phyloP scores from a whole-genome alignment of 495 filamentous ascomycete species.

The Neurospora sp. region DNA sequence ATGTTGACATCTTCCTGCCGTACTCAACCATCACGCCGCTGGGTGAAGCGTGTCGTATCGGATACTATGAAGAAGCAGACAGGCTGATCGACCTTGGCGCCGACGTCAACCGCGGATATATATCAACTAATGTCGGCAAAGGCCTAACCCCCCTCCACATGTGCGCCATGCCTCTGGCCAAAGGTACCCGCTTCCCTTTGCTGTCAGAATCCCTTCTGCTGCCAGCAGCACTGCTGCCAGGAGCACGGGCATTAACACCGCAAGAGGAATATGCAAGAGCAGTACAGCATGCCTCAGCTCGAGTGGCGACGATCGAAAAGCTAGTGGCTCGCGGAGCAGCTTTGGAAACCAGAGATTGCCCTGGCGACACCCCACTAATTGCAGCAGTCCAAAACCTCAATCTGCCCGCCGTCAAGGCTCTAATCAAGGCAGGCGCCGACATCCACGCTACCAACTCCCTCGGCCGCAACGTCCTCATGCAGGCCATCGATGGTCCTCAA shows the following conservation, averaged over 20 bases:
- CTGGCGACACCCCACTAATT: constrained; percentile 22
- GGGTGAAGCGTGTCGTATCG: constrained; percentile 25
- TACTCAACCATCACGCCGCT: constrained; percentile 25
- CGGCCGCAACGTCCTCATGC: constrained; percentile 10
- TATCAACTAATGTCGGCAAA: constrained; percentile 4
- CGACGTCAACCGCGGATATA: constrained; percentile 16
- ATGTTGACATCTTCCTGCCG: constrained; percentile 20
- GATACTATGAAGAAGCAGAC: constrained; percentile 21
- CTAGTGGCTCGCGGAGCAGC: constrained; percentile 21
- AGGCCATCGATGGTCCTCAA: constrained; percentile 11
- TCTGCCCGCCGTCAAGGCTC: constrained; percentile 9
- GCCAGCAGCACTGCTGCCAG: no score
- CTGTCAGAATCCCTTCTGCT: no score
- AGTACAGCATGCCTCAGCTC: not conserved
- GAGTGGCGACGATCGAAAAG: constrained; percentile 18
- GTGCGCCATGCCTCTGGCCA: constrained; percentile 23
- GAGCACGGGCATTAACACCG: no score
- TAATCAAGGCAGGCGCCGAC: constrained; percentile 13
- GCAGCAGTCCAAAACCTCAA: constrained; percentile 16
- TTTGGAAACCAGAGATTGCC: constrained; percentile 16
- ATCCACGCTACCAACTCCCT: constrained; percentile 9
- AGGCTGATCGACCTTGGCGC: constrained; percentile 24
- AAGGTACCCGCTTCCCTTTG: not conserved
- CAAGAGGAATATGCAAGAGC: not conserved
- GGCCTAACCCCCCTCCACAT: constrained; percentile 21